Base-by-base conservation (phyloP, 2,329 filamentous ascomycete genomes). In the Stemphylium vesicarium region DNA sequence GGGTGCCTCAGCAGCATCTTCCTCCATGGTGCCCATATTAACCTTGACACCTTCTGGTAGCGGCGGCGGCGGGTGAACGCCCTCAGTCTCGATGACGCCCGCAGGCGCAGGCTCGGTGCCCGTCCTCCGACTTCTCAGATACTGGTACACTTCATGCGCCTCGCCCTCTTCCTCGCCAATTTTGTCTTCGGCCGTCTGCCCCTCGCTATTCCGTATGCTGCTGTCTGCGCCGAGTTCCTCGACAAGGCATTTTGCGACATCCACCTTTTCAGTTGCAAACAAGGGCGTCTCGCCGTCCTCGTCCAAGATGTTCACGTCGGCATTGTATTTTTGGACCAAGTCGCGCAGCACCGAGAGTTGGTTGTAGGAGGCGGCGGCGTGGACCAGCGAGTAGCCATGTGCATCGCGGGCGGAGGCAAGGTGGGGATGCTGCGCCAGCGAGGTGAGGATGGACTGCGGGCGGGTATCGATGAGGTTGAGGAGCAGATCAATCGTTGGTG, bases 241-340 rank as follows among this genome's bases (percentile, higher is more conserved):
- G 3, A 98, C 85, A 7, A 99, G 81, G 47, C 88, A 84, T 65
- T 85, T 85, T 16, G 94, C 94, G 38, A 92, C 88, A 4, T 90
- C 88, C 43, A 89, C 81, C 0, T 86, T 91, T 77, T 99, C 95
- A 24, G 88, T 87, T n/a, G 92, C 91, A 71, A 96, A 99, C 4
- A 99, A 81, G n/a, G 94, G 90, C 1, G 94, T 97, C 78, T 99
- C 95, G 52, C 88, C 85, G 73, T 99, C 95, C 74, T 96, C 91
- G 72, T 99, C 95, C 63, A 84, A 85, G 47, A 97, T 80, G 72
- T 97, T 88, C 42, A 92, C 85, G 56, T 93, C 81, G 20, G 94
- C 93, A 11, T 86, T 78, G 76, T 93, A 91, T 31, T 94, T 90
- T 41, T 81, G 81, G 24, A 96, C 82, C 5, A 99, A 83, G 0